Evolutionary conservation across 108 stramenopile genomes (phyloP).

Genomic region (Skeletonema potamos): DNA sequence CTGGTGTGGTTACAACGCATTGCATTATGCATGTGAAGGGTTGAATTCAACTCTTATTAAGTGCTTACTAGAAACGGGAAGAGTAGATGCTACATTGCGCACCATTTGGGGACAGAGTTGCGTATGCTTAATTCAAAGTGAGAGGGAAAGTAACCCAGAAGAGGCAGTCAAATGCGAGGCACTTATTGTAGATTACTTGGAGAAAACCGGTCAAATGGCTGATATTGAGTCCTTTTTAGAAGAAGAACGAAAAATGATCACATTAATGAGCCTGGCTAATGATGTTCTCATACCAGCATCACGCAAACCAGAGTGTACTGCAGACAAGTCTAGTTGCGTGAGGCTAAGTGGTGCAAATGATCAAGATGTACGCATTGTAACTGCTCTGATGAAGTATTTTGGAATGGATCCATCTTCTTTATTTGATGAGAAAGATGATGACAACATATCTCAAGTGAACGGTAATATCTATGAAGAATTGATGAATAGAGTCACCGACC

Average conservation of each 20-base stretch:
- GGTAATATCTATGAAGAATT: conserved; percentile 36
- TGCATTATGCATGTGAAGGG: conserved; percentile 46
- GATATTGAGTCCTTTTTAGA: conserved; percentile 28
- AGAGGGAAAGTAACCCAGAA: conserved; percentile 11
- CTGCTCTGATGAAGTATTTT: conserved; percentile 29
- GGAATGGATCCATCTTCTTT: conserved; percentile 20
- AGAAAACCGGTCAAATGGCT: conserved; percentile 4
- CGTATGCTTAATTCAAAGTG: conserved; percentile 20
- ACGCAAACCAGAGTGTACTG: conserved; percentile 10
- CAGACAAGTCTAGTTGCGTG: neutral
- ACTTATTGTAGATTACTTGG: conserved; percentile 20
- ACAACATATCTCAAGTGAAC: conserved; percentile 1
- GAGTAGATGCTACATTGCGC: conserved; percentile 25
- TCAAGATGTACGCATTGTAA: conserved; percentile 33
- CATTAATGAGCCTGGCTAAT: conserved; percentile 33
- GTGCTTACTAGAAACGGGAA: conserved; percentile 31
- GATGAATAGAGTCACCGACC: conserved; percentile 21
- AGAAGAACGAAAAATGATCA: conserved; percentile 30
- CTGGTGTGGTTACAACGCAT: conserved; percentile 43
- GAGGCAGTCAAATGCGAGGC: conserved; percentile 30
- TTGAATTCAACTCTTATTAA: conserved; percentile 30
- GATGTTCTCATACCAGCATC: conserved; percentile 39
- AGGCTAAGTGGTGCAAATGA: neutral
- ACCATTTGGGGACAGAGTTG: conserved; percentile 46
- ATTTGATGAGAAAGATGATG: conserved; percentile 8